phyloP scores from a whole-genome alignment of 2,329 filamentous ascomycete species.

The Alternaria sp. region DNA sequence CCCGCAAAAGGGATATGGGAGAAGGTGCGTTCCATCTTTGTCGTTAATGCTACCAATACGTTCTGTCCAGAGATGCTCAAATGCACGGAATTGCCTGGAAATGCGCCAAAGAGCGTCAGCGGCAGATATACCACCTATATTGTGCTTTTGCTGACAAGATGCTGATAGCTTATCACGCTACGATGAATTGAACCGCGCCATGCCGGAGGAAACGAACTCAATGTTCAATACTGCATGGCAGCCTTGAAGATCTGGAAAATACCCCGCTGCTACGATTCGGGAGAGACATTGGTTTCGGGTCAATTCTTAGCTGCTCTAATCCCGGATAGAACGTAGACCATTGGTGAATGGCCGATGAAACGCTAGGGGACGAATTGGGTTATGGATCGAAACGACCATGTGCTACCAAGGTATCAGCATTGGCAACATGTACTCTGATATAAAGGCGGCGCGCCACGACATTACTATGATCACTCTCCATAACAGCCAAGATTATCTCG shows the following conservation, averaged over 20 bases:
- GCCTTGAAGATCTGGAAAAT: neutral
- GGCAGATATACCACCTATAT: neutral
- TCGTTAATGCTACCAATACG: neutral
- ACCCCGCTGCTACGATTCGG: neutral
- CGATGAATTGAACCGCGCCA: neutral
- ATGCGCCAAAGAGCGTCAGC: neutral
- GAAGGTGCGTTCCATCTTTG: neutral
- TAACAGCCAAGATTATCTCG: neutral
- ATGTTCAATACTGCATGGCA: neutral
- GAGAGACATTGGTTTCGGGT: neutral
- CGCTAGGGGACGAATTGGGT: neutral
- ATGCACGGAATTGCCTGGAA: neutral
- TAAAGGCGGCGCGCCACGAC: neutral
- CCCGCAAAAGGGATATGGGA: neutral
- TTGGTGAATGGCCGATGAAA: neutral
- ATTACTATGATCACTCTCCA: neutral
- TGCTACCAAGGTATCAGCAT: neutral
- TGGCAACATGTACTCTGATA: neutral
- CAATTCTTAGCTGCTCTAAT: neutral
- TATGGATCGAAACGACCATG: neutral
- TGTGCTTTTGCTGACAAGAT: neutral
- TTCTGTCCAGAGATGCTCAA: neutral
- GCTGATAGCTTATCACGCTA: neutral
- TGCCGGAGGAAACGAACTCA: neutral
- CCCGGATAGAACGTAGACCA: neutral